Evolutionary conservation across 306 rosid genomes (phyloP).

Genomic region (Pyrus betulifolia): DNA sequence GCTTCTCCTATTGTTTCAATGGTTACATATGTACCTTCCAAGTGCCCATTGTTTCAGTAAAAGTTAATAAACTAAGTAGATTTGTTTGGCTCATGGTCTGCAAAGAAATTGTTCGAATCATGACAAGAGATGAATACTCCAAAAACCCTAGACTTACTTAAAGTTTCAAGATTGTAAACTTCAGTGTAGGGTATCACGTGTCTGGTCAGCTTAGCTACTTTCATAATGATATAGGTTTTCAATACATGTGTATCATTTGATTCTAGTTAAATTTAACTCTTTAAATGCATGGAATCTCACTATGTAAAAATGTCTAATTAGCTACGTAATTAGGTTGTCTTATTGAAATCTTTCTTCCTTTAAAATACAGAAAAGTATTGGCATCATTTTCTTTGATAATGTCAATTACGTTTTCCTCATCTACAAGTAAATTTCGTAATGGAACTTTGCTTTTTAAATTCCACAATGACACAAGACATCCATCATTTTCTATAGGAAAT

Average conservation of each 20-base stretch:
- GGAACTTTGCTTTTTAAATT: neutral
- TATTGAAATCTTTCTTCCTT: too few relatives aligned
- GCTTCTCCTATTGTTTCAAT: slow-evolving; percentile 1
- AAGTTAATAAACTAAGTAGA: neutral
- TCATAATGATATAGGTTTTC: neutral
- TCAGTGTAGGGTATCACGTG: neutral
- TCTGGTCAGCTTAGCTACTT: neutral
- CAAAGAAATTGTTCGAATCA: neutral
- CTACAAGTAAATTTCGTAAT: neutral
- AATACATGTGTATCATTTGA: neutral
- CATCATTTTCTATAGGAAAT: neutral
- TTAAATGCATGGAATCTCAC: too few relatives aligned
- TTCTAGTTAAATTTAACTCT: neutral
- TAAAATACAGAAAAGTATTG: neutral
- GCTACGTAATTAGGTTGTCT: too few relatives aligned
- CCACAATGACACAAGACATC: too few relatives aligned
- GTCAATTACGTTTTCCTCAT: neutral
- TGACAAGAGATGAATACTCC: neutral
- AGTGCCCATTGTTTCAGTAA: slow-evolving; percentile 7
- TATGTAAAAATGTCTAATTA: too few relatives aligned
- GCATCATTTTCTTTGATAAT: neutral
- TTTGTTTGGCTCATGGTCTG: neutral
- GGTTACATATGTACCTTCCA: neutral
- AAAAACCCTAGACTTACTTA: neutral
- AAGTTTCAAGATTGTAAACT: neutral